These are phyloP conservation scores for Trametes sp. DNA, from an alignment of 1,284 basidiomycete species.

Conservation along the genomic window DNA sequence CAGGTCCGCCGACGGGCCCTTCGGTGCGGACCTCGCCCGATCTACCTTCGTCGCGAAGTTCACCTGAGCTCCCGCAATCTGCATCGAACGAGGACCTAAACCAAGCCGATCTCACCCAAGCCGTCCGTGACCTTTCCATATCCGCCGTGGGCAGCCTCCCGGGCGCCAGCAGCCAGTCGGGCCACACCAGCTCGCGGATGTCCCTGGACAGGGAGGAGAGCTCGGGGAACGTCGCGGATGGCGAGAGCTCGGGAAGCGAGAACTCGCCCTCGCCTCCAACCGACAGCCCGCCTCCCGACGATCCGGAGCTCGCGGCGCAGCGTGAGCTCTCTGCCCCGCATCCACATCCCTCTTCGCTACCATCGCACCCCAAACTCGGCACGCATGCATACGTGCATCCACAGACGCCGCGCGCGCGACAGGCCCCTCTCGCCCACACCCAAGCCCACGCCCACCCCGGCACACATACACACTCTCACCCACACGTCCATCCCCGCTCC, in stretches of 20 bases:
- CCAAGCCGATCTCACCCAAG: constrained; percentile 12
- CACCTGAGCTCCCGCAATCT: constrained; percentile 1
- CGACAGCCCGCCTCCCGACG: not conserved
- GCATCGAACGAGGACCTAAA: constrained; percentile 15
- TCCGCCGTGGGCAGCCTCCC: not conserved
- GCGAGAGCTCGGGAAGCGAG: constrained; percentile 20
- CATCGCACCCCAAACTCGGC: not conserved
- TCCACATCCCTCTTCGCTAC: not conserved
- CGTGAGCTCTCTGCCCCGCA: constrained; percentile 5
- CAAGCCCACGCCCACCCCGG: not conserved
- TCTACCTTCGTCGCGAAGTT: not conserved
- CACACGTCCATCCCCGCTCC: not conserved
- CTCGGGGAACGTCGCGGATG: constrained; percentile 25
- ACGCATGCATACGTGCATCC: not conserved
- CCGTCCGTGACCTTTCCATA: not conserved
- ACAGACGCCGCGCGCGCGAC: not conserved
- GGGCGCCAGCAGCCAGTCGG: not conserved
- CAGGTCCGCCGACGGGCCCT: constrained; percentile 16
- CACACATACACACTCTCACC: not conserved
- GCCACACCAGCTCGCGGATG: constrained; percentile 2
- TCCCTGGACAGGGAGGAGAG: constrained; percentile 2
- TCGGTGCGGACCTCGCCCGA: constrained; percentile 4
- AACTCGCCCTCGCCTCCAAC: not conserved
- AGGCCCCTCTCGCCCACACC: not conserved
- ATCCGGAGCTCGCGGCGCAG: not conserved